Base-by-base conservation (phyloP, 2,329 filamentous ascomycete genomes). In the Lachnellula occidentalis region DNA sequence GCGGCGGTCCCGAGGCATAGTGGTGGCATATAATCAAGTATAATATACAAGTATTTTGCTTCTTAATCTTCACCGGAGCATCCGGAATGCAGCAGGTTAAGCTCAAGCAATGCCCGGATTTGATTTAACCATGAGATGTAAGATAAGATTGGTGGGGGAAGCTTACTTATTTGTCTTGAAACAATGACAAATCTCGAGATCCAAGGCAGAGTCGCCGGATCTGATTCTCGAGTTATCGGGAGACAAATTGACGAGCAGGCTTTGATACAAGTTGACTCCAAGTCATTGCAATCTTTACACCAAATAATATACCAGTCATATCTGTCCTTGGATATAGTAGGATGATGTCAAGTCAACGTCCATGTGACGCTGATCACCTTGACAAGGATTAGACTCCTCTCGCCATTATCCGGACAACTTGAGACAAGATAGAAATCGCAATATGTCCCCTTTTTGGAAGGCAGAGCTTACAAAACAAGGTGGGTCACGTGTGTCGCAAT, bases 401-500 rank as follows among this genome's bases (percentile, higher is more conserved):
- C 8, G 11, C 27, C 27, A 31, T 31, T 9, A 31, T 9, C 27
- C 31, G 43, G 22, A 21, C 12, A 27, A 12, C 24, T 17, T n/a
- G 43, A 45, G 9, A 45, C 43, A 27, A 7, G 11, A 15, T 14
- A 21, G 22, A 45, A 31, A 24, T 39, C 14, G 9, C 5, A 31
- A 14, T 6, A 46, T 55, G 53, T 41, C 24, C 42, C 19, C 41
- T 8, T 41, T 46, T 50, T 34, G 42, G 34, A 24, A 55, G 34
- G 31, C 19, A 47, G 34, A 47, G 19, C 4, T 11, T 43, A 11
- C 11, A 17, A 19, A 6, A 3, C 34, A 34, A 39, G 17, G 8
- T 45, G 22, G 21, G 17, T 55, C 53, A 55, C 53, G 48, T 55
- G 53, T 43, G 19, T 21, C 17, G 15, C 11, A 15, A n/a, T 36